phyloP scores from a whole-genome alignment of 352 stramenopile genomes.

The Phytophthora parvispora region DNA sequence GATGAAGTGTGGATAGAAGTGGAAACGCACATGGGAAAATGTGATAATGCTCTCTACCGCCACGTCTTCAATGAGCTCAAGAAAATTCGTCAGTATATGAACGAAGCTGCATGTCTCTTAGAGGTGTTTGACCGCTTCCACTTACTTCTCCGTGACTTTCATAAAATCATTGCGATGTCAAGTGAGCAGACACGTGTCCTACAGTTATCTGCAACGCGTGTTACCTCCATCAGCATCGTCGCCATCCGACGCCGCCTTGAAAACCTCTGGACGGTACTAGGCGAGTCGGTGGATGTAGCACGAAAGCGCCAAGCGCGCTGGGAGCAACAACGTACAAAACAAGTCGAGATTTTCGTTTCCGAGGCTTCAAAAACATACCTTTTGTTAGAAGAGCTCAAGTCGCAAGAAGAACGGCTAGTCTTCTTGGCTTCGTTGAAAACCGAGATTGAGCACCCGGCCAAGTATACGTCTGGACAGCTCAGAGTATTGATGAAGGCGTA shows the following conservation, averaged over 20 bases:
- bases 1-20: background rate
- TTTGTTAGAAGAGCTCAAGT: background rate
- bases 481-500: conserved; percentile 1
- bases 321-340: background rate
- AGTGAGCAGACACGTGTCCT: conserved; percentile 1
- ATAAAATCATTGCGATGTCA: background rate
- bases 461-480: background rate
- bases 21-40: background rate
- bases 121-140: background rate
- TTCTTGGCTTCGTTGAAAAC: background rate
- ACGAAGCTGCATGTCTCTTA: background rate
- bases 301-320: background rate
- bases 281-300: background rate
- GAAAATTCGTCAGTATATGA: background rate
- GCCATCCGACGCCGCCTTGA: background rate
- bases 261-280: background rate
- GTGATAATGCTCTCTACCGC: background rate
- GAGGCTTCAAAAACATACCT: conserved; percentile 9
- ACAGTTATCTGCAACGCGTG: background rate
- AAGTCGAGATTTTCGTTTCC: conserved; percentile 11
- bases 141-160: background rate
- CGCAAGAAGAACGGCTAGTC: conserved; percentile 4
- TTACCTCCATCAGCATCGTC: background rate
- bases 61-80: background rate
- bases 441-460: conserved; percentile 4